phyloP scores from a whole-genome alignment of 768 basidiomycete genomes.

The Suillus subalutaceus region DNA sequence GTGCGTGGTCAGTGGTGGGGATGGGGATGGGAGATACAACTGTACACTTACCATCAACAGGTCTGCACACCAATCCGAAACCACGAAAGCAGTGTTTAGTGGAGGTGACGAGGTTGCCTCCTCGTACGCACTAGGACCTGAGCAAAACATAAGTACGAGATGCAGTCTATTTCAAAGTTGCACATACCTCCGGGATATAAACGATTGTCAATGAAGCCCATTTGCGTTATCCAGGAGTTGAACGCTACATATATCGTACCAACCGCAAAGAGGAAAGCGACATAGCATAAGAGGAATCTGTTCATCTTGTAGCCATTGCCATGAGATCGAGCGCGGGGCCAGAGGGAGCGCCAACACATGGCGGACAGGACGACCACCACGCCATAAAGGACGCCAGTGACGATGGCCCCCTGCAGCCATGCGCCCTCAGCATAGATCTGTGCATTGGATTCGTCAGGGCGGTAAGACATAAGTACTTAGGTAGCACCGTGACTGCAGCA shows the following conservation, averaged over 20 bases:
- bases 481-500: background rate
- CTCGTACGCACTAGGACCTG: constrained; percentile 31
- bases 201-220: constrained; percentile 34
- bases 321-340: constrained; percentile 22
- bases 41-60: constrained; percentile 29
- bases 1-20: background rate
- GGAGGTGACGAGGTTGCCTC: constrained; percentile 26
- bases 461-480: constrained; percentile 18
- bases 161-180: too few species aligned
- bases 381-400: constrained; percentile 31
- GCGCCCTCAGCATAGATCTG: constrained; percentile 29
- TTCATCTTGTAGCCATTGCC: constrained; percentile 19
- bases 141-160: background rate
- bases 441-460: constrained; percentile 14
- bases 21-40: too few species aligned
- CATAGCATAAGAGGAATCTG: constrained; percentile 32
- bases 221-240: constrained; percentile 30
- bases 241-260: constrained; percentile 30
- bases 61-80: constrained; percentile 35
- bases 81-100: constrained; percentile 32
- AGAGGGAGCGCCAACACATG: constrained; percentile 33
- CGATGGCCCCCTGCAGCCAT: constrained; percentile 34
- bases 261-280: constrained; percentile 30
- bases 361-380: constrained; percentile 26
- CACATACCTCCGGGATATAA: constrained; percentile 35